A percentile compares a stretch with the other conserved stretches of the same genome.
These are phyloP conservation scores for Pseudoperonospora humuli DNA, from an alignment of 352 stramenopile species.

Conservation along the genomic window DNA sequence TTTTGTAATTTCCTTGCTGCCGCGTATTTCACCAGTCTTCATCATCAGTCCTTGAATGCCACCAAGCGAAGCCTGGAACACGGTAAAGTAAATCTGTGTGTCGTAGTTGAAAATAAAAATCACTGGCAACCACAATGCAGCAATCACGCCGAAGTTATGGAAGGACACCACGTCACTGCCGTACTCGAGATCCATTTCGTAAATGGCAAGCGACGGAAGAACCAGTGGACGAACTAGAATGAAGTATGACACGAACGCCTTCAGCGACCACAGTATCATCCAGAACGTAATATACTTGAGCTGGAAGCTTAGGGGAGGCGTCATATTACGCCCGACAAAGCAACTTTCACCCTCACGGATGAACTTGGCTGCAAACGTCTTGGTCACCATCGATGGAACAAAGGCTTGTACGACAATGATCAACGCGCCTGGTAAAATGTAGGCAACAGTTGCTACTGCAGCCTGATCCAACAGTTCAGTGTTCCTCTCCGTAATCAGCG, in stretches of 20 bases:
- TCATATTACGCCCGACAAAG: conserved; percentile 65
- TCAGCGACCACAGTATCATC: conserved; percentile 48
- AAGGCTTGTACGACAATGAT: conserved; percentile 42
- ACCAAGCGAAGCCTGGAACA: conserved; percentile 56
- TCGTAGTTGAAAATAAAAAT: conserved; percentile 79
- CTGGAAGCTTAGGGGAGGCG: conserved; percentile 44
- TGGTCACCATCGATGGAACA: conserved; percentile 35
- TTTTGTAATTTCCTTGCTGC: conserved; percentile 59
- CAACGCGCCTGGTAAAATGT: conserved; percentile 33
- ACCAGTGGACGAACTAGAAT: conserved; percentile 59
- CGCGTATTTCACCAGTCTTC: conserved; percentile 66
- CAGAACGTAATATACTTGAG: conserved; percentile 64
- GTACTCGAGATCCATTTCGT: conserved; percentile 57
- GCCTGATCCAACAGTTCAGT: conserved; percentile 41
- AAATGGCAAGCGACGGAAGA: conserved; percentile 60
- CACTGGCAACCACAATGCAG: conserved; percentile 52
- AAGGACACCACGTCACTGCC: conserved; percentile 53
- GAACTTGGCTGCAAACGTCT: conserved; percentile 58
- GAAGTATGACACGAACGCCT: conserved; percentile 64
- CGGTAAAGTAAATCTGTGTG: conserved; percentile 73
- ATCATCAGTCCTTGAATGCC: conserved; percentile 46
- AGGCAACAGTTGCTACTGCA: conserved; percentile 21
- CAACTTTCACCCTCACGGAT: conserved; percentile 58
- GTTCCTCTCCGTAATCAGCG: conserved; percentile 25
- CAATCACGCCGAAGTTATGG: conserved; percentile 60